These are phyloP conservation scores for Amanita brunnescens DNA, from an alignment of 768 basidiomycete genomes.

Conservation along the genomic window DNA sequence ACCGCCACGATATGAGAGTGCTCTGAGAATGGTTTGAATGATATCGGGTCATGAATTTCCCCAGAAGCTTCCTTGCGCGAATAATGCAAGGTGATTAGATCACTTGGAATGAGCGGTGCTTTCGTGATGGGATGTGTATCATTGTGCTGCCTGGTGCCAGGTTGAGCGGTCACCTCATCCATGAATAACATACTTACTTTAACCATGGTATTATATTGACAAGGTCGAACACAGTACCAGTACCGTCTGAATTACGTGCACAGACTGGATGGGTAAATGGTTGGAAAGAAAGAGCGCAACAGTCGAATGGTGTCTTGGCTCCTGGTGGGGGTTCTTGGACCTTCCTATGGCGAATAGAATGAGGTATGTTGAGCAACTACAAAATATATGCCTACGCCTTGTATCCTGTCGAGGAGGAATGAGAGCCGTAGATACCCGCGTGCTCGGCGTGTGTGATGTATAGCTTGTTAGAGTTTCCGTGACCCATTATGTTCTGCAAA, in stretches of 20 bases:
- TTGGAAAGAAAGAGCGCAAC: slow-evolving; percentile 85
- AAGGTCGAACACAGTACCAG: slow-evolving; percentile 77
- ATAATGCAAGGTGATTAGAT: slow-evolving; percentile 75
- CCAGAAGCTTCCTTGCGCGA: slow-evolving; percentile 75
- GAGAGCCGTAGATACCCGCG: slow-evolving; percentile 69
- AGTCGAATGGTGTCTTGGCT: slow-evolving; percentile 76
- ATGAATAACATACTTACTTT: slow-evolving; percentile 44
- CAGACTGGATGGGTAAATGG: slow-evolving; percentile 86
- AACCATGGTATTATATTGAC: slow-evolving; percentile 93
- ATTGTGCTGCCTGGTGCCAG: slow-evolving; percentile 57
- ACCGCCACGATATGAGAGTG: slow-evolving; percentile 94
- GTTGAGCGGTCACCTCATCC: slow-evolving; percentile 3
- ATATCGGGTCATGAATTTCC: slow-evolving; percentile 91
- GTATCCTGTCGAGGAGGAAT: slow-evolving; percentile 71
- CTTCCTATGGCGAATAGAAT: slow-evolving; percentile 37
- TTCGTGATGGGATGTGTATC: slow-evolving; percentile 75
- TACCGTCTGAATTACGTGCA: slow-evolving; percentile 74
- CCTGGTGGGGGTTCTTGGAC: slow-evolving; percentile 57
- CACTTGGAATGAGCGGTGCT: slow-evolving; percentile 57
- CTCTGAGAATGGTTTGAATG: slow-evolving; percentile 94
- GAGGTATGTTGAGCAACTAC: slow-evolving; percentile 4
- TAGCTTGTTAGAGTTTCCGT: slow-evolving; percentile 80
- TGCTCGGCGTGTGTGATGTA: slow-evolving; percentile 90
- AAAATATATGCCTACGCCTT: slow-evolving; percentile 41
- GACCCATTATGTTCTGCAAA: slow-evolving; percentile 75